phyloP scores from a whole-genome alignment of 768 basidiomycete species.

The Kwoniella sp. region DNA sequence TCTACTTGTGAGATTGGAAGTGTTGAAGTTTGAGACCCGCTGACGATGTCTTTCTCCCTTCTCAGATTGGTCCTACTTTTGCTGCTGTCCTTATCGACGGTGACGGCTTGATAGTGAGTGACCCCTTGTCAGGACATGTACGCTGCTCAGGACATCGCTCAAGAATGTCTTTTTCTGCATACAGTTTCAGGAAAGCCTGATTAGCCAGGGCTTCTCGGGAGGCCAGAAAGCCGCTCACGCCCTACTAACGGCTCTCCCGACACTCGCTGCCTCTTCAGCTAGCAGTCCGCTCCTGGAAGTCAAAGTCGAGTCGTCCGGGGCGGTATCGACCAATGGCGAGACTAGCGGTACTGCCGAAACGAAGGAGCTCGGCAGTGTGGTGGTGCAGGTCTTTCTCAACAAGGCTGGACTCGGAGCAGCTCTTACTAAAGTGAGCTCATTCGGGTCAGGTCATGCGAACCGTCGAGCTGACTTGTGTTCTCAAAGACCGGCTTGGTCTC shows the following conservation, averaged over 20 bases:
- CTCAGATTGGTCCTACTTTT: slow-evolving; percentile 21
- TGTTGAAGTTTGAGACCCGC: no score
- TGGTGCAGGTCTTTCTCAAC: slow-evolving; percentile 49
- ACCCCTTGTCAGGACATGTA: neutral
- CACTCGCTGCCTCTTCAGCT: slow-evolving; percentile 13
- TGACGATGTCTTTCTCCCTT: neutral
- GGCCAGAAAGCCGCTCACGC: slow-evolving; percentile 45
- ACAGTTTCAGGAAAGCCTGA: slow-evolving; percentile 41
- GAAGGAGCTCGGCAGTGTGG: slow-evolving; percentile 19
- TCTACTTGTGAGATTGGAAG: no score
- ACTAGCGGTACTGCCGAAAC: neutral
- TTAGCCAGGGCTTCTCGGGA: slow-evolving; percentile 40
- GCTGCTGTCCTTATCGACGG: slow-evolving; percentile 45
- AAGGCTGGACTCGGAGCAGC: slow-evolving; percentile 38
- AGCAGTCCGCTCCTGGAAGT: slow-evolving; percentile 17
- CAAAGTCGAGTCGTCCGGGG: slow-evolving; percentile 15
- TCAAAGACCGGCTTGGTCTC: slow-evolving; percentile 35
- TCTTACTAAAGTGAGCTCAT: slow-evolving; percentile 39
- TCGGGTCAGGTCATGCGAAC: neutral
- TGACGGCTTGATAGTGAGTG: slow-evolving; percentile 45
- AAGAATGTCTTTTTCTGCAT: neutral
- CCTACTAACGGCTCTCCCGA: slow-evolving; percentile 38
- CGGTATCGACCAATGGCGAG: neutral
- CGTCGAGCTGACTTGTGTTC: neutral
- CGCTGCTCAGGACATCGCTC: no score